Base-by-base conservation (phyloP, 1,139 yeast genomes). In the Yamadazyma dendronema region DNA sequence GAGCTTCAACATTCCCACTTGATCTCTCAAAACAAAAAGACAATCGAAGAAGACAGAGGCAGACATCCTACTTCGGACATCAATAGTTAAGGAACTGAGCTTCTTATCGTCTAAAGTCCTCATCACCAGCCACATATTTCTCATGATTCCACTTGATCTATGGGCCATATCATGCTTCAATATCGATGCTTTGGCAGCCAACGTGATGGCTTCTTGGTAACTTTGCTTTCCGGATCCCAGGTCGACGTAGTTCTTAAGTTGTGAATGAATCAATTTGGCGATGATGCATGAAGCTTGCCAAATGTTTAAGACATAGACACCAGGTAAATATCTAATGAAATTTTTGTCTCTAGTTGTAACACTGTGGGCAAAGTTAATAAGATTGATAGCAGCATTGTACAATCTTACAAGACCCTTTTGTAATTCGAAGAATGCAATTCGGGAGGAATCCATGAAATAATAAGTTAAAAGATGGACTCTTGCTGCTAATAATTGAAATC, bases 231-330 rank as follows among this genome's bases (percentile, higher is more conserved):
- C 97, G 0, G 81, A 70, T 1, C 77, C 79, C 28, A 79, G 63
- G 57, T 90, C 96, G 16, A 92, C 60, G 9, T 79, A 73, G 28
- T 72, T 67, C 27, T 81, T 75, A 52, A 87, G 67, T 1, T 86
- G 74, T 1, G 96, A 87, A 54, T 88, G 90, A 21, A 78, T 76
- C 30, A 92, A 67, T 51, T 86, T 84, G 39, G 86, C 85, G 25
- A 92, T 79, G 31, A 90, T 80, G 52, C 90, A 84, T 1, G 96
- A 81, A 1, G 96, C 85, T 60, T 90, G 97, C 96, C 97, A 89
- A 31, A 89, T 74, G 38, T 81, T 81, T 45, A 87, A 69, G 3
- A 86, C 79, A 57, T 84, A 84, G 4, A 85, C 89, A 36, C 87
- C 89, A 0, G 97, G 97, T 37, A 90, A 70, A 54, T 84, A 88